These are phyloP conservation scores for Phytopythium sindhum DNA, from an alignment of 352 stramenopile genomes.

Conservation along the genomic window DNA sequence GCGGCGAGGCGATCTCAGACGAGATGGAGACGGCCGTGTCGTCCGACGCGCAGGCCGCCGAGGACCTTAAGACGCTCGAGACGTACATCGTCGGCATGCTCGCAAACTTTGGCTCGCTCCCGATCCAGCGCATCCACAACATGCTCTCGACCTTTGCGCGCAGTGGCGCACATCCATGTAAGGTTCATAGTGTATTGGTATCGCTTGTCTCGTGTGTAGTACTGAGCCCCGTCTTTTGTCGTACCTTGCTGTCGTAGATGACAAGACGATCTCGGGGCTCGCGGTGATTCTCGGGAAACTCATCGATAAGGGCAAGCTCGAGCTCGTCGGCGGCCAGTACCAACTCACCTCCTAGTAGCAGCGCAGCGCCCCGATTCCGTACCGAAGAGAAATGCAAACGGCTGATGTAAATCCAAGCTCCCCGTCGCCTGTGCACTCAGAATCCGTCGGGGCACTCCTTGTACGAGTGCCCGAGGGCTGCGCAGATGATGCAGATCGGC, in stretches of 20 bases:
- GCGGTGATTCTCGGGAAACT: constrained; percentile 65
- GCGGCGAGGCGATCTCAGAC: constrained; percentile 39
- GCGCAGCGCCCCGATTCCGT: too few relatives aligned
- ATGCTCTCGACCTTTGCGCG: constrained; percentile 89
- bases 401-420: too few relatives aligned
- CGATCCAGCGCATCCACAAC: constrained; percentile 93
- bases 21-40: constrained; percentile 85
- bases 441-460: constrained; percentile 60
- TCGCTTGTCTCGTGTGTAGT: neutral
- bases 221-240: neutral
- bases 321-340: constrained; percentile 64
- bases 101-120: constrained; percentile 90
- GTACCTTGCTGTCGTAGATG: constrained; percentile 37
- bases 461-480: constrained; percentile 37
- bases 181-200: constrained; percentile 12
- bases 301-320: constrained; percentile 67
- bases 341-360: constrained; percentile 44
- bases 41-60: constrained; percentile 85
- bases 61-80: constrained; percentile 92
- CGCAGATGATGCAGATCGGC: constrained; percentile 58
- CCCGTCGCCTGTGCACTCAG: constrained; percentile 9
- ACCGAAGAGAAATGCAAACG: too few relatives aligned
- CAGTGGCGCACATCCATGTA: constrained; percentile 73
- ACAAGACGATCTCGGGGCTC: constrained; percentile 80
- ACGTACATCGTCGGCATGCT: constrained; percentile 96